Conservation (phyloP, 2,329 filamentous ascomycete genomes). For the Plectosphaerella cucumerina region DNA sequence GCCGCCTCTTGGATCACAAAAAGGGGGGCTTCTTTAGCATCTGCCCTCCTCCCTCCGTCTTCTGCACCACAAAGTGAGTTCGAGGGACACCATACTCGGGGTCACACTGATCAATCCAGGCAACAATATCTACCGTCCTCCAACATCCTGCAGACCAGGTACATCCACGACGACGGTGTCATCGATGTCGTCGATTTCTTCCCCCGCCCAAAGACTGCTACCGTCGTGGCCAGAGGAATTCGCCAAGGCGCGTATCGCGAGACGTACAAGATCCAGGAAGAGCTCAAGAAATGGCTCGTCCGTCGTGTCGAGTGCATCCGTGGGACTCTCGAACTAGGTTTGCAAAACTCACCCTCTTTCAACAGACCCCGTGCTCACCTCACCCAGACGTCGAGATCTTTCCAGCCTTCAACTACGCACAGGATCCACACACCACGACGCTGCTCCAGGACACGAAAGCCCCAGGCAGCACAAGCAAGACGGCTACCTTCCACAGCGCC, state of each 20-base stretch:
- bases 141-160: slow-evolving; percentile 74
- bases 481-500: slow-evolving; percentile 58
- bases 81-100: neutral
- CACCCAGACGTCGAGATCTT: slow-evolving; percentile 62
- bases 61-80: slow-evolving; percentile 58
- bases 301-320: slow-evolving; percentile 70
- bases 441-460: slow-evolving; percentile 42
- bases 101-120: neutral
- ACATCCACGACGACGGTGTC: slow-evolving; percentile 71
- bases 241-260: slow-evolving; percentile 51
- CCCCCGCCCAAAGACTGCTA: slow-evolving; percentile 59
- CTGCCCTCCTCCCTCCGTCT: slow-evolving; percentile 43
- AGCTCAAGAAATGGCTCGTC: slow-evolving; percentile 68
- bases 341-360: neutral
- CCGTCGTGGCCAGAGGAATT: slow-evolving; percentile 39
- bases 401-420: slow-evolving; percentile 68
- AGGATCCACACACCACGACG: slow-evolving; percentile 56
- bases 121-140: slow-evolving; percentile 74
- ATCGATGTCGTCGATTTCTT: slow-evolving; percentile 74
- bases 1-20: slow-evolving; percentile 67
- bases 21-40: slow-evolving; percentile 73
- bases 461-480: slow-evolving; percentile 46
- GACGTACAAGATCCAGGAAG: slow-evolving; percentile 49
- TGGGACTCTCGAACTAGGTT: slow-evolving; percentile 58
- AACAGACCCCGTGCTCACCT: neutral